phyloP scores from a whole-genome alignment of 2,329 filamentous ascomycete genomes.

The Nakataea oryzae region DNA sequence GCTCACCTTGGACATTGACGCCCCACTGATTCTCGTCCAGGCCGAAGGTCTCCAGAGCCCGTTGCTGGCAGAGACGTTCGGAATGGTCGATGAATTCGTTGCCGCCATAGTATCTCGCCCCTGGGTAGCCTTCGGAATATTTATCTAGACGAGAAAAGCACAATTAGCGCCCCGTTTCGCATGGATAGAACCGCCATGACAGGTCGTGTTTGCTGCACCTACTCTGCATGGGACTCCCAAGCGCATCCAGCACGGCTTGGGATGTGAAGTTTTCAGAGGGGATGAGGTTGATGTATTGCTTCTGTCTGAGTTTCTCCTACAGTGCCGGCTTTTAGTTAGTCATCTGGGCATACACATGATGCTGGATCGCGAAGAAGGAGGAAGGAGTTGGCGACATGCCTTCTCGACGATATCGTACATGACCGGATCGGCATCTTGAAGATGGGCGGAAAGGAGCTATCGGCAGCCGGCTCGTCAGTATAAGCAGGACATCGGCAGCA shows the following conservation, averaged over 20 bases:
- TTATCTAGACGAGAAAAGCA: conserved; percentile 54
- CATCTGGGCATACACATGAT: neutral
- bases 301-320: conserved; percentile 84
- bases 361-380: neutral
- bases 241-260: conserved; percentile 80
- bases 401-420: conserved; percentile 87
- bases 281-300: conserved; percentile 97
- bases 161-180: neutral
- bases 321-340: neutral
- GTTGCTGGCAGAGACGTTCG: conserved; percentile 80
- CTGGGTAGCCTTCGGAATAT: conserved; percentile 96
- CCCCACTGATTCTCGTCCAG: conserved; percentile 84
- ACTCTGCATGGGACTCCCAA: conserved; percentile 95
- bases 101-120: conserved; percentile 90
- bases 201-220: conserved; percentile 17
- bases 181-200: neutral
- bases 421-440: conserved; percentile 76
- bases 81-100: conserved; percentile 93
- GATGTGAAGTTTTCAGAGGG: conserved; percentile 95
- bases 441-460: conserved; percentile 68
- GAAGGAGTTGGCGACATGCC: conserved; percentile 34
- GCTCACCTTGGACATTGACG: conserved; percentile 83
- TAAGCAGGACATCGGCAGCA: neutral
- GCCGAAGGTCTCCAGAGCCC: conserved; percentile 79
- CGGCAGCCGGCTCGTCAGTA: neutral